Base-by-base conservation (phyloP, 805 yeast genomes). In the Candida nanaspora region DNA sequence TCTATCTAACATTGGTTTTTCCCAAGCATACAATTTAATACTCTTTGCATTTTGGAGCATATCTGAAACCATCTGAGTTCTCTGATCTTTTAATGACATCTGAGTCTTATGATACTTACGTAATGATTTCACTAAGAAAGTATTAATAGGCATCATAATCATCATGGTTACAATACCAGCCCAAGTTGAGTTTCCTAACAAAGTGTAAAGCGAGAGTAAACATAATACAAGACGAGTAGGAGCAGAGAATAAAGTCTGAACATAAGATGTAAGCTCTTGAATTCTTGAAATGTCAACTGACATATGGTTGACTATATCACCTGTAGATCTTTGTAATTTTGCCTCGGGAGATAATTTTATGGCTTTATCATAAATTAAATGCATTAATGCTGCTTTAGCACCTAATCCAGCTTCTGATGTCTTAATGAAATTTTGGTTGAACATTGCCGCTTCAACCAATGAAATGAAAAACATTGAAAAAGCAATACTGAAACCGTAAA, bases 241-340 rank as follows among this genome's bases (percentile, higher is more conserved):
- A 1, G 80, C 76, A 34, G 82, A 70, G 20, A 81, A 61, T 42
- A 80, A 51, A 4, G 71, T 66, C 47, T 76, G 80, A 21, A 80
- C 60, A 45, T 73, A 70, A 36, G 68, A 66, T n/a, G 76, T 59
- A 40, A 83, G 61, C 30, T 75, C 78, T 53, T 80, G 84, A 23
- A 86, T 63, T 46, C 83, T 68, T 37, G 65, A 63, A 11, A 84
- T 78, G 63, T 87, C 96, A 26, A 84, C 89, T 16, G 93, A 76
- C 65, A 85, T 73, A 52, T 82, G 68, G 52, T 85, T 86, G 48
- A 86, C 72, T 39, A 87, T 83, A 48, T 86, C 94, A 48, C 95
- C 95, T 2, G 89, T 74, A 2, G 86, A 63, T 47, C 73, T 65
- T 15, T 71, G 68, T 26, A 70, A 69, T 45, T 81, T 72, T 7